phyloP scores from a whole-genome alignment of 148 eudicot genomes.

The Agrostemma githago region DNA sequence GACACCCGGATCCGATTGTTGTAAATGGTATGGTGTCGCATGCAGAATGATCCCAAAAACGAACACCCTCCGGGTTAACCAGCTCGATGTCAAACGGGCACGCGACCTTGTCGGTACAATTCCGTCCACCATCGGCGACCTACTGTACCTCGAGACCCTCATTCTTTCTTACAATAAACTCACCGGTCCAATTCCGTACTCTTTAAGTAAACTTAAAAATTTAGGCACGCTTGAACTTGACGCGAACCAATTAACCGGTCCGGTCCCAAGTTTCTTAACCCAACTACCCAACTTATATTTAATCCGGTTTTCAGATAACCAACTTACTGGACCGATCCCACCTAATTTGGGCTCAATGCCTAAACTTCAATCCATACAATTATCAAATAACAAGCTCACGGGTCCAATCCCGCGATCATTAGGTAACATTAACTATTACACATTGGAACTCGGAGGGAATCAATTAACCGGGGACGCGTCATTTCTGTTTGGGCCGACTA shows the following conservation, averaged over 20 bases:
- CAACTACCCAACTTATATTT: no score
- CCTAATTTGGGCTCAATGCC: constrained; percentile 26
- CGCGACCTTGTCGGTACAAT: constrained; percentile 41
- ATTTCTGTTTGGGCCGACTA: constrained; percentile 40
- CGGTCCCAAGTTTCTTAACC: constrained; percentile 29
- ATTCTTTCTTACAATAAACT: constrained; percentile 31
- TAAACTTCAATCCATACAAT: background rate
- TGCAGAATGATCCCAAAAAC: constrained; percentile 32
- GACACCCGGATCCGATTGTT: constrained; percentile 36
- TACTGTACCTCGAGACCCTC: constrained; percentile 24
- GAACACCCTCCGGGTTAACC: constrained; percentile 31
- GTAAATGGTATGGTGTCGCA: constrained; percentile 31
- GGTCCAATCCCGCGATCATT: constrained; percentile 43
- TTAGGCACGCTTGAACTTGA: constrained; percentile 24
- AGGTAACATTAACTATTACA: constrained; percentile 25
- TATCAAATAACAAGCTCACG: constrained; percentile 37
- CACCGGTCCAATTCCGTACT: constrained; percentile 44
- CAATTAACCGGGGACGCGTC: constrained; percentile 41
- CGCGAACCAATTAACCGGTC: constrained; percentile 36
- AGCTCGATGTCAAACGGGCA: constrained; percentile 24
- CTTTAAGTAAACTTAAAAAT: constrained; percentile 35
- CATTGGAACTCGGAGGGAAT: constrained; percentile 32
- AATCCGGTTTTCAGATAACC: constrained; percentile 28
- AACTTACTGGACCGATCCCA: constrained; percentile 46
- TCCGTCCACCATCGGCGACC: constrained; percentile 31